Percentiles rank a stretch among this genome's conserved stretches.
These are phyloP conservation scores for Pseudogymnoascus sp. DNA, from an alignment of 2,329 filamentous ascomycete genomes.

Conservation along the genomic window DNA sequence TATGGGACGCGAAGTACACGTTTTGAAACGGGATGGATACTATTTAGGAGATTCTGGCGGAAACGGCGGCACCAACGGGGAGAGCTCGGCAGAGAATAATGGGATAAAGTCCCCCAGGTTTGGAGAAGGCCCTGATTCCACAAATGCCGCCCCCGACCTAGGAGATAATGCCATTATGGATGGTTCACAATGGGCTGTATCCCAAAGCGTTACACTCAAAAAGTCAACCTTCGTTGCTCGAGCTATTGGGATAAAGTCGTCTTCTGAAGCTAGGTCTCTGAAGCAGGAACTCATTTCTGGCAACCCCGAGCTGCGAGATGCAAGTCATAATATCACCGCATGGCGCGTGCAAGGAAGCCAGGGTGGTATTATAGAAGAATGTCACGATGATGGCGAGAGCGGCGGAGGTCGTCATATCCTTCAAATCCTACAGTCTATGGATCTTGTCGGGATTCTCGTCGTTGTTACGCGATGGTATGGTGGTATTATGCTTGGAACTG, in stretches of 20 bases:
- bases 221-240: slow-evolving; percentile 52
- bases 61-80: background rate
- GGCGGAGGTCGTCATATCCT: slow-evolving; percentile 52
- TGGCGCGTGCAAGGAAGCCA: slow-evolving; percentile 22
- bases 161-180: background rate
- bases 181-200: slow-evolving; percentile 40
- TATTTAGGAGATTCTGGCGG: slow-evolving; percentile 35
- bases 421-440: slow-evolving; percentile 43
- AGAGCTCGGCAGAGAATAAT: slow-evolving; percentile 5
- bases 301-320: slow-evolving; percentile 44
- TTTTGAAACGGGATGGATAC: slow-evolving; percentile 73
- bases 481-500: slow-evolving; percentile 52
- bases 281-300: slow-evolving; percentile 42
- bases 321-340: slow-evolving; percentile 44
- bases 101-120: background rate
- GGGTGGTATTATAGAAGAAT: slow-evolving; percentile 23
- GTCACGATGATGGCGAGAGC: slow-evolving; percentile 51
- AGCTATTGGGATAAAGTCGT: slow-evolving; percentile 35
- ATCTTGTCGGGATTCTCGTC: slow-evolving; percentile 45
- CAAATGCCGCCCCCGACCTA: slow-evolving; percentile 8
- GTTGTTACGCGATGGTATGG: slow-evolving; percentile 57
- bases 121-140: background rate
- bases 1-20: slow-evolving; percentile 64
- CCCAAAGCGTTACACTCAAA: slow-evolving; percentile 43
- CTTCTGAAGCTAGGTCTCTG: slow-evolving; percentile 35